Percentiles rank a stretch among this genome's conserved stretches.
phyloP scores from a whole-genome alignment of 345 rosid species.

The Lepidium didymum region DNA sequence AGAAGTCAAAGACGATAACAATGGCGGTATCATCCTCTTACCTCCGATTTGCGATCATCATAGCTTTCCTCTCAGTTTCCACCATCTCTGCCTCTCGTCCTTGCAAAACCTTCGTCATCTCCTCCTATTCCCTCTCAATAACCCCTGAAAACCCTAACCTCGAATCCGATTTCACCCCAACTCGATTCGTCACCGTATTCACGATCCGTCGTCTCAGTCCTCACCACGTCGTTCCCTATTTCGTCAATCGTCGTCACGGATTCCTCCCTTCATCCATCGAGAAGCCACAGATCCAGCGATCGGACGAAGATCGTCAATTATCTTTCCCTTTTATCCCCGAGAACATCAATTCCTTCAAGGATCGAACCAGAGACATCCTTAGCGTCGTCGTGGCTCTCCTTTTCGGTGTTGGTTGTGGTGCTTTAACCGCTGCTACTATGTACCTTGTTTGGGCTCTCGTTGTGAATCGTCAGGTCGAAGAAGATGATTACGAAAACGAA shows the following conservation, averaged over 20 bases:
- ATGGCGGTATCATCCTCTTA: constrained; percentile 26
- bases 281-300: constrained; percentile 3
- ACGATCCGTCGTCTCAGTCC: constrained; percentile 43
- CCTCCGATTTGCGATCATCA: constrained; percentile 26
- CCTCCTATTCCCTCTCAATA: constrained; percentile 67
- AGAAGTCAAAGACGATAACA: constrained; percentile 15
- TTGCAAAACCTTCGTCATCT: constrained; percentile 51
- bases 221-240: neutral
- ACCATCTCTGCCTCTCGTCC: constrained; percentile 33
- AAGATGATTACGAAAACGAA: constrained; percentile 36
- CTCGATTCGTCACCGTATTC: constrained; percentile 25
- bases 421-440: constrained; percentile 85
- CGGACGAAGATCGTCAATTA: constrained; percentile 6
- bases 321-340: constrained; percentile 32
- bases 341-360: constrained; percentile 53
- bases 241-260: constrained; percentile 5
- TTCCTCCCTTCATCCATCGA: constrained; percentile 23
- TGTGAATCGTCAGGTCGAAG: constrained; percentile 30
- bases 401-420: constrained; percentile 93
- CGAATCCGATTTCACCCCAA: constrained; percentile 31
- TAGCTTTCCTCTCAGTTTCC: constrained; percentile 29
- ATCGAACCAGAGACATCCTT: constrained; percentile 78
- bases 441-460: constrained; percentile 80
- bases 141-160: constrained; percentile 44
- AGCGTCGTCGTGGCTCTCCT: constrained; percentile 81